Base-by-base conservation (phyloP, 2,329 filamentous ascomycete genomes). In the Microsporum canis region DNA sequence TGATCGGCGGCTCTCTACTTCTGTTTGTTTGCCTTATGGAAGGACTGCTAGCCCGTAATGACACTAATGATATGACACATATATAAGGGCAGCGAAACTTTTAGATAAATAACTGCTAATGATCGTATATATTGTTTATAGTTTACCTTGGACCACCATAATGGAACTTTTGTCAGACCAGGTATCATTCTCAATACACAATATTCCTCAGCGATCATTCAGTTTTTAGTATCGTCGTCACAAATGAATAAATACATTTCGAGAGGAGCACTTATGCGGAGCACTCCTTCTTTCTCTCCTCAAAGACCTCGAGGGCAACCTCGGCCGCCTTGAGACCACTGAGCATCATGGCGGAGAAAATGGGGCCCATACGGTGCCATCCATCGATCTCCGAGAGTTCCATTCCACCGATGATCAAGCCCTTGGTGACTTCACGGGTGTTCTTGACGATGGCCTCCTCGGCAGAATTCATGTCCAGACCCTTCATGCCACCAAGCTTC, bases 371-470 rank as follows among this genome's bases (percentile, higher is more conserved):
- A 59, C 91, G 84, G 78, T 95, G 95, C 64, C 89, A 89, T 17
- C 90, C 91, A 70, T 96, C 91, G 36, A 95, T 85, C 76, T 96
- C 91, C 62, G 86, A 89, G 66, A 96, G 79, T 75, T 96, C 91
- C 91, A 96, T 96, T 43, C 91, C 91, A 59, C 91, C 91, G n/a
- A 95, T 88, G 69, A 96, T 90, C 65, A 96, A 79, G 33, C 91
- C 91, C 4, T 89, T 89, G 12, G 91, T 85, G 63, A 96, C 82
- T 79, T 96, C 91, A 63, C 91, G 85, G 5, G 91, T 96, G 67
- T 87, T 82, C 81, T 94, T 95, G 72, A 96, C 91, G 68, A 96
- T 96, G 56, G 91, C 90, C 69, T 96, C 91, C 75, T 96, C 91
- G 51, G 91, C 91, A 1, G 81, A 79, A 76, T 91, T 89, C 91